These are phyloP conservation scores for Dactylellina parvicollis DNA, from an alignment of 2,329 filamentous ascomycete species.

Conservation along the genomic window DNA sequence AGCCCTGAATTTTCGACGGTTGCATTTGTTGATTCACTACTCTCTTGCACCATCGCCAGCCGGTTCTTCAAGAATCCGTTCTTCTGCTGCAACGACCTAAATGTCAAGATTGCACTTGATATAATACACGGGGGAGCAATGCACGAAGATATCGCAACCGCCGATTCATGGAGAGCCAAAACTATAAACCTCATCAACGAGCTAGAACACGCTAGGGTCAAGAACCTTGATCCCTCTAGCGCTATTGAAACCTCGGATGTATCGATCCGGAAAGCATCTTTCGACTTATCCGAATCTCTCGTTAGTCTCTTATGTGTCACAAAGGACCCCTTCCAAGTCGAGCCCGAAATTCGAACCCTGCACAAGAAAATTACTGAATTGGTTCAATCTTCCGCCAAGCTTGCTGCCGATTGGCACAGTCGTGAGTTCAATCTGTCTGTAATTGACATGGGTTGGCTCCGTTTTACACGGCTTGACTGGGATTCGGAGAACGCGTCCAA, in stretches of 20 bases:
- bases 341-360: not conserved
- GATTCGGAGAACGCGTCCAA: not conserved
- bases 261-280: too few relatives aligned
- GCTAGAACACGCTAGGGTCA: too few relatives aligned
- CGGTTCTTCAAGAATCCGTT: slow-evolving; percentile 21
- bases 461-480: not conserved
- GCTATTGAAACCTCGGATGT: too few relatives aligned
- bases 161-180: slow-evolving; percentile 1
- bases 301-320: too few relatives aligned
- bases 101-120: not conserved
- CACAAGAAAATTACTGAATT: not conserved
- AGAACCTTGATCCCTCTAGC: too few relatives aligned
- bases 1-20: not conserved
- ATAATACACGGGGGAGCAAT: not conserved
- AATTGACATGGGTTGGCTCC: slow-evolving; percentile 27
- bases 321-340: not conserved
- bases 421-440: slow-evolving; percentile 15
- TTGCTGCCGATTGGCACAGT: slow-evolving; percentile 28
- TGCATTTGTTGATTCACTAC: slow-evolving; percentile 1
- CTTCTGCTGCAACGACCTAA: not conserved
- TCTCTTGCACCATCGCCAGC: not conserved
- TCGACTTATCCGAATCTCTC: too few relatives aligned
- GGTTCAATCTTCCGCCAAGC: not conserved
- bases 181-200: not conserved
- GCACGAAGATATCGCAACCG: not conserved